phyloP scores from a whole-genome alignment of 1,284 basidiomycete genomes.

The Stygiomarasmius scandens region DNA sequence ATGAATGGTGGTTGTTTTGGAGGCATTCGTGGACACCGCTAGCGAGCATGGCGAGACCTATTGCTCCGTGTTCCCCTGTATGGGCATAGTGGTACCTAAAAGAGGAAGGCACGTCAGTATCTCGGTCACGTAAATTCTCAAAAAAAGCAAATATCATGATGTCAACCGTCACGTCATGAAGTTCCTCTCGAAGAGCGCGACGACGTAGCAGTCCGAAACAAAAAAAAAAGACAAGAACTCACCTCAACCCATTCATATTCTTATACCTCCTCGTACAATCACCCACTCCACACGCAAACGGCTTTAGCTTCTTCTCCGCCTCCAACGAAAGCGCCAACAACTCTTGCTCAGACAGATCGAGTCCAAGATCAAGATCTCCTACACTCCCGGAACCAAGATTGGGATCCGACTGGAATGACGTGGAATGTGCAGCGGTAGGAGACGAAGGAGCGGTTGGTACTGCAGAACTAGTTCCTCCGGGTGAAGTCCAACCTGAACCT shows the following conservation, averaged over 20 bases:
- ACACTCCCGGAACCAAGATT: too few species aligned
- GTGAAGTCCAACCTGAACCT: neutral
- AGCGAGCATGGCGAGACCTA: constrained; percentile 83
- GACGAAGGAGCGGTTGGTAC: neutral
- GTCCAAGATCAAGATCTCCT: constrained; percentile 9
- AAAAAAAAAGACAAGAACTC: neutral
- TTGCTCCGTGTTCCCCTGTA: constrained; percentile 90
- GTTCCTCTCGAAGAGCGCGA: too few species aligned
- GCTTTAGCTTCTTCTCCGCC: constrained; percentile 78
- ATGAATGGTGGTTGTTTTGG: constrained; percentile 18
- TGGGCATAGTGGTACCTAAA: constrained; percentile 91
- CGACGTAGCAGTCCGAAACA: too few species aligned
- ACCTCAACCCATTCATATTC: constrained; percentile 93
- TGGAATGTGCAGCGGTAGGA: neutral
- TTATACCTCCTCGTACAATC: constrained; percentile 94
- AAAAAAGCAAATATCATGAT: neutral
- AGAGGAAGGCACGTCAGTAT: too few species aligned
- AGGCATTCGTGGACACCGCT: constrained; percentile 79
- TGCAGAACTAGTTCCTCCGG: neutral
- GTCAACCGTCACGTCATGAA: too few species aligned
- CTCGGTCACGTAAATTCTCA: too few species aligned
- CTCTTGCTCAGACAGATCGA: constrained; percentile 65
- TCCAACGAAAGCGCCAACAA: constrained; percentile 77
- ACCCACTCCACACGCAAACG: constrained; percentile 89
- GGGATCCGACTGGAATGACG: too few species aligned